Conservation (phyloP, 177 flowering plant species). For the Telopea speciosissima region DNA sequence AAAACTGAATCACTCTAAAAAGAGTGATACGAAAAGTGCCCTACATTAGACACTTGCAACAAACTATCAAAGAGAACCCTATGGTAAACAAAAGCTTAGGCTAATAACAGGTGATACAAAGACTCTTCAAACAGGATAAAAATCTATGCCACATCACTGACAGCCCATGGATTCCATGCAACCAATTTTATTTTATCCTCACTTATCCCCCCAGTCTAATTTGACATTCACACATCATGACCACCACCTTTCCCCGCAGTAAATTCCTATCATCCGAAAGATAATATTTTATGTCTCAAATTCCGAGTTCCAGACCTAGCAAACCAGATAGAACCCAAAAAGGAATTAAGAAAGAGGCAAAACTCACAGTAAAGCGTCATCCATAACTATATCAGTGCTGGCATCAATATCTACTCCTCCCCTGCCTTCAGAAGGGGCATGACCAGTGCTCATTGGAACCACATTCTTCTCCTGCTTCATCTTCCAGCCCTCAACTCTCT, state of each 20-base stretch:
- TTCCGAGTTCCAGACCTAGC: not conserved
- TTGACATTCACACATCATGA: not conserved
- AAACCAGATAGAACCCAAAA: not conserved
- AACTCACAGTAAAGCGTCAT: constrained; percentile 78
- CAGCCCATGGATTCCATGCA: not conserved
- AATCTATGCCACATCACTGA: not conserved
- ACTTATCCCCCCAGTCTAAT: not conserved
- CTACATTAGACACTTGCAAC: not conserved
- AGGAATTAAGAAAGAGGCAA: not conserved
- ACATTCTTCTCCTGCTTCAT: constrained; percentile 90
- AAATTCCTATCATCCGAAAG: not conserved
- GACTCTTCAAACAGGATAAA: not conserved
- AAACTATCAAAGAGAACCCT: not conserved
- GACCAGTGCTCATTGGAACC: constrained; percentile 66
- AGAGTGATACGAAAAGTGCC: too few species aligned
- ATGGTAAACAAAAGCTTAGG: not conserved
- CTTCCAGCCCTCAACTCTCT: constrained; percentile 99
- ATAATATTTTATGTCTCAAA: not conserved
- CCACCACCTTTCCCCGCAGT: not conserved
- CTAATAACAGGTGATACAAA: not conserved
- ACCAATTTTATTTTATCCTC: not conserved
- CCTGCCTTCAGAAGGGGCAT: constrained; percentile 74
- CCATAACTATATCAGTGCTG: constrained; percentile 68
- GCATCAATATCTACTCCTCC: constrained; percentile 92
- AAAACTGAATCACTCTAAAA: too few species aligned